Conservation (phyloP, 1,139 yeast species). For the Geotrichum bryndzae region DNA sequence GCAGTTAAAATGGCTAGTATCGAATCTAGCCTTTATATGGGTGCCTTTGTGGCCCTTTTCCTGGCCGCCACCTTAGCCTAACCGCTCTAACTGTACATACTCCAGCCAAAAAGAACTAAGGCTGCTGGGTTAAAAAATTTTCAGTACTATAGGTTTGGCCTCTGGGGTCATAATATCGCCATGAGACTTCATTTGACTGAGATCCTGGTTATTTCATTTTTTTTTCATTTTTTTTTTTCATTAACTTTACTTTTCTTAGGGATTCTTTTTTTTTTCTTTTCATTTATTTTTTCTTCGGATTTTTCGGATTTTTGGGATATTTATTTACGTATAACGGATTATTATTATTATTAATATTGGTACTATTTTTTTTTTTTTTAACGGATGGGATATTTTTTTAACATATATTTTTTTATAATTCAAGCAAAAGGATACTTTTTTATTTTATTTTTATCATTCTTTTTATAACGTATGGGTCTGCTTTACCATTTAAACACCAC, state of each 20-base stretch:
- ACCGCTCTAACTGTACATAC: not conserved
- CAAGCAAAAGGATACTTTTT: too few relatives aligned
- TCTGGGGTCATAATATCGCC: too few relatives aligned
- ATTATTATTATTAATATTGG: not conserved
- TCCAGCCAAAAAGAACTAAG: too few relatives aligned
- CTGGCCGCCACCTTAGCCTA: not conserved
- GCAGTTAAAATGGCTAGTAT: not conserved
- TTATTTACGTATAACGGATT: not conserved
- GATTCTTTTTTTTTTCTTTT: not conserved
- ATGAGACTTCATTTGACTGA: too few relatives aligned
- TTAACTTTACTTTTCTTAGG: too few relatives aligned
- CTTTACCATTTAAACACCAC: too few relatives aligned
- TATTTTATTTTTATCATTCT: too few relatives aligned
- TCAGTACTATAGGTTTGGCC: too few relatives aligned
- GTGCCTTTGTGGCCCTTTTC: not conserved
- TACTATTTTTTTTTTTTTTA: not conserved
- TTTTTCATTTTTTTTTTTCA: not conserved
- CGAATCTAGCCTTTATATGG: not conserved
- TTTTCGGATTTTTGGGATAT: not conserved
- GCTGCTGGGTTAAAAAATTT: too few relatives aligned
- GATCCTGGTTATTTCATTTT: too few relatives aligned
- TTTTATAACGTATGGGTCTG: too few relatives aligned
- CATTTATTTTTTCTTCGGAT: not conserved
- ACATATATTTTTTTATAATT: not conserved
- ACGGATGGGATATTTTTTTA: not conserved